A percentile compares a stretch with the other conserved stretches of the same genome.
These are phyloP conservation scores for Ogataea degrootiae DNA, from an alignment of 805 yeast species.

Conservation along the genomic window DNA sequence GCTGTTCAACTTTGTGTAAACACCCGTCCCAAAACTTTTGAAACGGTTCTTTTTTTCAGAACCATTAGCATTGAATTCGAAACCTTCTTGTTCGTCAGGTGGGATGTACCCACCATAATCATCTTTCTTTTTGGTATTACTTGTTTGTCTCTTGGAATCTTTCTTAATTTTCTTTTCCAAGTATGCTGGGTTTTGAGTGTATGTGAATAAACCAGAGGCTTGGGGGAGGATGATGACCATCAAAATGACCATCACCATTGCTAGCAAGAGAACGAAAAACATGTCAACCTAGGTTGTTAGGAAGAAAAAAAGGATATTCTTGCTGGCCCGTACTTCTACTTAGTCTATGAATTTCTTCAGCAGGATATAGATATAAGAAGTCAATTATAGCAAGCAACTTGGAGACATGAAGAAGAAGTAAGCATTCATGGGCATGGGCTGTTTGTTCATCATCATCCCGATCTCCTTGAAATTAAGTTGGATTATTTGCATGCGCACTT, in stretches of 20 bases:
- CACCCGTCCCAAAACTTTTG: conserved; percentile 18
- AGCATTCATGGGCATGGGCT: no score
- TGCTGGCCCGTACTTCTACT: no score
- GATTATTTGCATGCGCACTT: no score
- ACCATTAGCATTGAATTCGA: not conserved
- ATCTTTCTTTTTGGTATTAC: not conserved
- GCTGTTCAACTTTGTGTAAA: conserved; percentile 20
- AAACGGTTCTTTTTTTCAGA: conserved; percentile 2
- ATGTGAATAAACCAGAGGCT: conserved; percentile 25
- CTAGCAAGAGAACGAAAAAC: conserved; percentile 13
- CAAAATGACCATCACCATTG: conserved; percentile 18
- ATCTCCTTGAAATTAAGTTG: no score
- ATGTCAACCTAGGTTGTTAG: not conserved
- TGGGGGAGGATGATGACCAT: conserved; percentile 23
- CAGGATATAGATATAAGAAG: no score
- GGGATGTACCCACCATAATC: conserved; percentile 23
- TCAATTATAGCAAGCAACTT: no score
- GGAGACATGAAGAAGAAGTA: no score
- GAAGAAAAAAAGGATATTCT: no score
- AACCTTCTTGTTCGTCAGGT: conserved; percentile 26
- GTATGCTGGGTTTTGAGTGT: conserved; percentile 24
- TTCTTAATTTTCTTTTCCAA: conserved; percentile 10
- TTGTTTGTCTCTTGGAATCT: not conserved
- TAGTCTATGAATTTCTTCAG: no score
- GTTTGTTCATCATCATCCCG: no score